These are phyloP conservation scores for Phytophthora gonapodyides DNA, from an alignment of 352 stramenopile genomes.

Conservation along the genomic window DNA sequence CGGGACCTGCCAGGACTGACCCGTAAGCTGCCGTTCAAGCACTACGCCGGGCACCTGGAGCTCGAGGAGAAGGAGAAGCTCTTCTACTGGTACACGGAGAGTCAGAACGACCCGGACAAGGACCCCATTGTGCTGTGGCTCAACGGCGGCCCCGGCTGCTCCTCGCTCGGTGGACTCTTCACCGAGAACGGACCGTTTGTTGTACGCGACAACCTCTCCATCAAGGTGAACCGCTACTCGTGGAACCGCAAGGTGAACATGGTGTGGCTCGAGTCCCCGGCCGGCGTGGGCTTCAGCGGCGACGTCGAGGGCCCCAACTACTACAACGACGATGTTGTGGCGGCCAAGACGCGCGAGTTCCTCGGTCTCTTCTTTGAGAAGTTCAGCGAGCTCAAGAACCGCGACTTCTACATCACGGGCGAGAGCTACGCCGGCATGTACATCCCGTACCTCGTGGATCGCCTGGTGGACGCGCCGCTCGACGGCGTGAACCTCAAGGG, in stretches of 20 bases:
- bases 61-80: slow-evolving; percentile 62
- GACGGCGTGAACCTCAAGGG: slow-evolving; percentile 72
- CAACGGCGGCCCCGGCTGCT: slow-evolving; percentile 81
- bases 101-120: slow-evolving; percentile 50
- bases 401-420: slow-evolving; percentile 84
- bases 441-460: slow-evolving; percentile 85
- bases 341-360: slow-evolving; percentile 81
- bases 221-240: slow-evolving; percentile 73
- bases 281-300: slow-evolving; percentile 74
- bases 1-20: slow-evolving; percentile 53
- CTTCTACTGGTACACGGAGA: slow-evolving; percentile 87
- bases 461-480: slow-evolving; percentile 70
- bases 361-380: slow-evolving; percentile 70
- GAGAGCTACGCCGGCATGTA: slow-evolving; percentile 91
- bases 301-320: slow-evolving; percentile 62
- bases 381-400: slow-evolving; percentile 69
- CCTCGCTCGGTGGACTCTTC: slow-evolving; percentile 63
- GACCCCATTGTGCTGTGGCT: slow-evolving; percentile 85
- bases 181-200: slow-evolving; percentile 83
- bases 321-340: slow-evolving; percentile 83
- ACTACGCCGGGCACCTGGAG: slow-evolving; percentile 68
- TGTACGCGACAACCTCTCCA: slow-evolving; percentile 51
- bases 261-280: slow-evolving; percentile 78
- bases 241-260: slow-evolving; percentile 83
- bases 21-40: slow-evolving; percentile 57